Evolutionary conservation across 768 basidiomycete species (phyloP), one percentile per base, ranked within the genome.

Genomic region (Trametes cinnabarina): DNA sequence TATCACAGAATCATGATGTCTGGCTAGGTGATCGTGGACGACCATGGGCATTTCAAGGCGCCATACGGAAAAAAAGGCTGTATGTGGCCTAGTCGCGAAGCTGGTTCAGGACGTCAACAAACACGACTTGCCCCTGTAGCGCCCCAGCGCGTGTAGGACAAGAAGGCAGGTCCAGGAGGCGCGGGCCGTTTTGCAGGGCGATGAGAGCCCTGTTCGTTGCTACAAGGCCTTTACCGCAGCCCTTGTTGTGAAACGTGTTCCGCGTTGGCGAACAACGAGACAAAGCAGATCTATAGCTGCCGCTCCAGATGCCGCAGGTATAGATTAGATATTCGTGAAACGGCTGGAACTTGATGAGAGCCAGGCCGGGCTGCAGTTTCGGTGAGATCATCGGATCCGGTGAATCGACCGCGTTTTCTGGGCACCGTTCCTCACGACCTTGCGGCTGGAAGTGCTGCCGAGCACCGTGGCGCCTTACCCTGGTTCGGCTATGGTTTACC

Each of bases 101-200:
- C 43, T 26, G 37, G 51, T 25, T 20, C 30, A 42, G 25, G 51
- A 59, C 51, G 58, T 53, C 58, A 59, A 48, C 39, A 14, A 53
- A 26, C 51, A 59, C 58, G 51, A 54, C 47, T 17, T 25, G n/a
- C 14, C 40, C 37, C 23, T 41, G 51, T 40, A 49, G 58, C 51
- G 58, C 58, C 30, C 28, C 51, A 32, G 30, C 30, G 30, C 30
- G 39, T 15, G 47, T 19, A 47, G 28, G 26, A 26, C 32, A 42
- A 51, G 42, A 53, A 46, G 8, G 17, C n/a, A n/a, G n/a, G n/a
- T n/a, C n/a, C 30, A 7, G 30, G 30, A 32, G 30, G 23, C 53
- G 35, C 44, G 46, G 35, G 26, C 30, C 8, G 41, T 43, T 32
- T 19, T 17, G 51, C 51, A 50, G 37, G 41, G 40, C 41, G 22